A percentile compares a stretch with the other conserved stretches of the same genome.
Conservation (phyloP, 306 rosid genomes). For the Gastrolobium bilobum region DNA sequence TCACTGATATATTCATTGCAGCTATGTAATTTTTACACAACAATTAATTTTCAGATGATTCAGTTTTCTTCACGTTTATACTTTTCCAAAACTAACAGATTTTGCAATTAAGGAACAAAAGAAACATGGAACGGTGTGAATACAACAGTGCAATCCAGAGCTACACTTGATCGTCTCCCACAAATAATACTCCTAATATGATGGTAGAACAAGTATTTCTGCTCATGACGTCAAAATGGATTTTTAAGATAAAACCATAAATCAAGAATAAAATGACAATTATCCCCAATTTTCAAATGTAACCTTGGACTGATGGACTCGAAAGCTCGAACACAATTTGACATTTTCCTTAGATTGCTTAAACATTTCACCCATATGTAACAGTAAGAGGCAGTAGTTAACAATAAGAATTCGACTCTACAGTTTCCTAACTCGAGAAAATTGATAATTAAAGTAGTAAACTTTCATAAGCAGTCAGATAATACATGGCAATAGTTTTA, state of each 20-base stretch:
- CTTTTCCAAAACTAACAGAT: too few relatives aligned
- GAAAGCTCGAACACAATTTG: background rate
- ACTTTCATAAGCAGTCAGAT: constrained; percentile 45
- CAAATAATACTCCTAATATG: background rate
- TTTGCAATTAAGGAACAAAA: background rate
- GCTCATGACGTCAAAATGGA: background rate
- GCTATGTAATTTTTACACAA: too few relatives aligned
- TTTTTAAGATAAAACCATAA: background rate
- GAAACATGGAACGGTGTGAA: background rate
- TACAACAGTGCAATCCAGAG: background rate
- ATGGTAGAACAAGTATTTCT: too few relatives aligned
- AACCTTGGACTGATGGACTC: background rate
- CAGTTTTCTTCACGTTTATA: too few relatives aligned
- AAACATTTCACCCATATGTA: background rate
- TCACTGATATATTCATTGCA: too few relatives aligned
- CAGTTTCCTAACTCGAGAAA: background rate
- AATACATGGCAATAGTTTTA: constrained; percentile 44
- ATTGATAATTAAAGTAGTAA: constrained; percentile 6
- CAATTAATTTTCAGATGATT: too few relatives aligned
- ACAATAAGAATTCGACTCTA: background rate
- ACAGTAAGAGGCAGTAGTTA: background rate
- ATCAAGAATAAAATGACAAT: background rate
- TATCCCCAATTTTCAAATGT: background rate
- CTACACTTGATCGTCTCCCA: background rate
- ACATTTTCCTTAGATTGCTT: background rate